phyloP scores from a whole-genome alignment of 225 moss, liverwort and hornwort genomes.

The Neckera pumila region DNA sequence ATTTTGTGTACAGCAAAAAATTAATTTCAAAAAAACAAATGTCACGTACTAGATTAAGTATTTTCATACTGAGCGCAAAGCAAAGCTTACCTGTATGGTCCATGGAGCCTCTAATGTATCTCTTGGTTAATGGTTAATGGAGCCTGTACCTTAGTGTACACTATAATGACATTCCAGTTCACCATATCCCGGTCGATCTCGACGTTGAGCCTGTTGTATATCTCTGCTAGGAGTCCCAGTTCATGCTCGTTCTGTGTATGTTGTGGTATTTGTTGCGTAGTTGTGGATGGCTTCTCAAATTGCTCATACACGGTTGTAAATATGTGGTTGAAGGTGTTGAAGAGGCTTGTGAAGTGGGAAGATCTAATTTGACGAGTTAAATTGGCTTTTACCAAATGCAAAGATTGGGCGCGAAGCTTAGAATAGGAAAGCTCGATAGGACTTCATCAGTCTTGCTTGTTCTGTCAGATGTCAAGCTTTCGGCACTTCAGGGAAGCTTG shows the following conservation, averaged over 20 bases:
- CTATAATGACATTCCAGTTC: too few relatives aligned
- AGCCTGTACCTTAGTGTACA: not conserved
- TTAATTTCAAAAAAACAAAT: too few relatives aligned
- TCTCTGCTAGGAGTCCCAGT: not conserved
- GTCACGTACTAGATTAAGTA: too few relatives aligned
- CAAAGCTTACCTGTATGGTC: not conserved
- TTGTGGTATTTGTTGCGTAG: not conserved
- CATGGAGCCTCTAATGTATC: not conserved
- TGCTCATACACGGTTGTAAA: not conserved
- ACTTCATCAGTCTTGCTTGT: not conserved
- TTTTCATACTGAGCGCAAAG: too few relatives aligned
- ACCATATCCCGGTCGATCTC: too few relatives aligned
- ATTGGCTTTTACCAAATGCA: not conserved
- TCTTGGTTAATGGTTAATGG: too few relatives aligned
- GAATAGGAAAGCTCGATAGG: too few relatives aligned
- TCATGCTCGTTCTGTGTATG: not conserved
- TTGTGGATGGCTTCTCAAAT: not conserved
- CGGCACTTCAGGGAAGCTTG: not conserved
- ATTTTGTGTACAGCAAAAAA: not conserved
- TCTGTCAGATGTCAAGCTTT: not conserved
- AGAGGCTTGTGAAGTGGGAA: not conserved
- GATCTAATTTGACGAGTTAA: not conserved
- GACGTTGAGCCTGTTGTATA: not conserved
- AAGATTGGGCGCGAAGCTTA: not conserved
- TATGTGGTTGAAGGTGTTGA: not conserved